Base-by-base conservation (phyloP, 1,284 basidiomycete species). In the Cronartium quercuum region DNA sequence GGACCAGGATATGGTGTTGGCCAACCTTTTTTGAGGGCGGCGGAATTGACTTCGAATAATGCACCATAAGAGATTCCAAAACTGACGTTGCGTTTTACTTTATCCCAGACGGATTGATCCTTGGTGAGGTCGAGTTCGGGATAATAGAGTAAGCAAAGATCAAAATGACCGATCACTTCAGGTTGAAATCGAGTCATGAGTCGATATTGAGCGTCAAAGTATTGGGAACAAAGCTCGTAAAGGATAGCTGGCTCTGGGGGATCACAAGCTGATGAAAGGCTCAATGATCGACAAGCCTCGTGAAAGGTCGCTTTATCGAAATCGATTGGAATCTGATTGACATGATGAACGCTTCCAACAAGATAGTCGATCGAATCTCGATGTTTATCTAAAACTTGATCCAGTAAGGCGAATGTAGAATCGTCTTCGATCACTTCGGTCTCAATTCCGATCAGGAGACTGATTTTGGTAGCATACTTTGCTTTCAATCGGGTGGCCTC, bases 301-400 rank as follows among this genome's bases (percentile, higher is more conserved):
- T 68, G 68, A 42, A 88, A 95, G 1, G 89, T 92, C 6, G 83
- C 78, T 60, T 83, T 78, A 83, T 97, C 93, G 80, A 98, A 96
- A 83, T 98, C 95, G 82, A 98, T 97, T 1, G 94, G 92, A 24
- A 92, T 87, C 13, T 85, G 85, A 78, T 89, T 86, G 79, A 92
- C 92, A 80, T 98, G 96, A 81, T 99, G 96, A 6, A 98, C 85
- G 62, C 90, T 92, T 5, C 96, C 95, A 68, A 98, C 92, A 78
- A 98, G 82, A 82, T 94, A 98, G 80, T 98, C 90, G 76, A 98
- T 87, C 66, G 84, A 84, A 65, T 78, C 80, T 21, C 89, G 82
- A 47, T 89, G 82, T 6, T 79, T 77, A 18, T 85, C 81, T 51
- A 97, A 84, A 6, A 85, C 77, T 0, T 40, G 4, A 10, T 78